Conservation (phyloP, 192 early-diverging fungal species). For the Cetraspora pellucida region DNA sequence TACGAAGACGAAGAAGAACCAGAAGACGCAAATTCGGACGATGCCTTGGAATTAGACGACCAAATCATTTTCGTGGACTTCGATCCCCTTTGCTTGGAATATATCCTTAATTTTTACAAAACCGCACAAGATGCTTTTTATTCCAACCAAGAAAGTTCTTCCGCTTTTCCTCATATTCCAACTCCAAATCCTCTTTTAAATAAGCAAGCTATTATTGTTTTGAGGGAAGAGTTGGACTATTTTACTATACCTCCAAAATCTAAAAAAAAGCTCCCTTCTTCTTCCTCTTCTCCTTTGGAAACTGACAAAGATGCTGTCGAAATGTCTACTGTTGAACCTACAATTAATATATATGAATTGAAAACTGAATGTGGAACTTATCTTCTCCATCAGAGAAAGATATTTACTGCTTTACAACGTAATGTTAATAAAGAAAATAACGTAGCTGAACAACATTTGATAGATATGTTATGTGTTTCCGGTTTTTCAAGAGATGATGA, state of each 20-base stretch:
- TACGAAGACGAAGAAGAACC: slow-evolving; percentile 44
- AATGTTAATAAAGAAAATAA: slow-evolving; percentile 72
- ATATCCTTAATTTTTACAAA: slow-evolving; percentile 53
- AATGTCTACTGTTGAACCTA: slow-evolving; percentile 21
- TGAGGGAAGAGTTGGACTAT: slow-evolving; percentile 80
- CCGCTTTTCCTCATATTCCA: slow-evolving; percentile 28
- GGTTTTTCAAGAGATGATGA: slow-evolving; percentile 71
- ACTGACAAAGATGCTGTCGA: not conserved
- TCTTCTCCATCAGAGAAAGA: slow-evolving; percentile 66
- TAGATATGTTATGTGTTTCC: slow-evolving; percentile 79
- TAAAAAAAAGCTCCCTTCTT: not conserved
- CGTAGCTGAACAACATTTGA: slow-evolving; percentile 74
- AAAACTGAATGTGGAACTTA: slow-evolving; percentile 66
- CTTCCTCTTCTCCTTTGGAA: slow-evolving; percentile 6
- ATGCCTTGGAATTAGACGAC: slow-evolving; percentile 47
- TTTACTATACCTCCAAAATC: slow-evolving; percentile 61
- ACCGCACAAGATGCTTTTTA: slow-evolving; percentile 48
- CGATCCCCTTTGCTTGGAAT: slow-evolving; percentile 56
- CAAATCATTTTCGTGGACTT: slow-evolving; percentile 60
- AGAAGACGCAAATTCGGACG: slow-evolving; percentile 42
- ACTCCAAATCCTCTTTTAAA: slow-evolving; percentile 51
- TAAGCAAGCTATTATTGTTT: slow-evolving; percentile 71
- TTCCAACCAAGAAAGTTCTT: slow-evolving; percentile 36
- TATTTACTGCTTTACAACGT: slow-evolving; percentile 75
- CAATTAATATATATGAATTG: slow-evolving; percentile 52